Conservation (phyloP, 768 basidiomycete species). For the Rhizopogon vinicolor region DNA sequence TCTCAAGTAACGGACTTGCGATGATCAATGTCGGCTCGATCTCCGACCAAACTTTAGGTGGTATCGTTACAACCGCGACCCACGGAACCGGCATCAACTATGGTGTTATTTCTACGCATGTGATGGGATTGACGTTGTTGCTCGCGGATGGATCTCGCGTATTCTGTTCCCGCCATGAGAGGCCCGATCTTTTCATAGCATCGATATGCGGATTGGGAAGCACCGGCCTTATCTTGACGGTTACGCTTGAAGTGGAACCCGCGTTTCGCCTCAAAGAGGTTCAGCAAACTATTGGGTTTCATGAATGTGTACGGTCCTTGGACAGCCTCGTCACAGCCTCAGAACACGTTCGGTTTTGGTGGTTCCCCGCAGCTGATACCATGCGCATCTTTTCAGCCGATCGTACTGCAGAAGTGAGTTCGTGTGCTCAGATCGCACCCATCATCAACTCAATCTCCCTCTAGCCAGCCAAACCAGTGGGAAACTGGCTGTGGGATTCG, state of each 20-base stretch:
- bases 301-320: slow-evolving; percentile 53
- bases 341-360: slow-evolving; percentile 92
- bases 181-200: slow-evolving; percentile 79
- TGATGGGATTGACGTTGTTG: slow-evolving; percentile 69
- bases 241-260: slow-evolving; percentile 75
- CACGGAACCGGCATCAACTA: slow-evolving; percentile 86
- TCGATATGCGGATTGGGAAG: slow-evolving; percentile 88
- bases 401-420: slow-evolving; percentile 71
- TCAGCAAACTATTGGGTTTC: slow-evolving; percentile 58
- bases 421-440: slow-evolving; percentile 9
- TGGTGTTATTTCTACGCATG: slow-evolving; percentile 79
- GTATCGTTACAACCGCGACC: slow-evolving; percentile 89
- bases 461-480: slow-evolving; percentile 49
- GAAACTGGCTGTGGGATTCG: slow-evolving; percentile 64
- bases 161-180: slow-evolving; percentile 57
- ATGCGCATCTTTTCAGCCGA: slow-evolving; percentile 71
- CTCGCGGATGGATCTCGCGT: slow-evolving; percentile 72
- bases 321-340: slow-evolving; percentile 55
- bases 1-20: slow-evolving; percentile 67
- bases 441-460: slow-evolving; percentile 7
- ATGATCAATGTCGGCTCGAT: slow-evolving; percentile 95
- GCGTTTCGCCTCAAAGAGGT: slow-evolving; percentile 79
- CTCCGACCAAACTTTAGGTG: slow-evolving; percentile 92
- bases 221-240: slow-evolving; percentile 81
- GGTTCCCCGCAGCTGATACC: slow-evolving; percentile 79